A percentile compares a stretch with the other conserved stretches of the same genome.
Conservation (phyloP, 306 rosid genomes). For the Inga oerstediana region DNA sequence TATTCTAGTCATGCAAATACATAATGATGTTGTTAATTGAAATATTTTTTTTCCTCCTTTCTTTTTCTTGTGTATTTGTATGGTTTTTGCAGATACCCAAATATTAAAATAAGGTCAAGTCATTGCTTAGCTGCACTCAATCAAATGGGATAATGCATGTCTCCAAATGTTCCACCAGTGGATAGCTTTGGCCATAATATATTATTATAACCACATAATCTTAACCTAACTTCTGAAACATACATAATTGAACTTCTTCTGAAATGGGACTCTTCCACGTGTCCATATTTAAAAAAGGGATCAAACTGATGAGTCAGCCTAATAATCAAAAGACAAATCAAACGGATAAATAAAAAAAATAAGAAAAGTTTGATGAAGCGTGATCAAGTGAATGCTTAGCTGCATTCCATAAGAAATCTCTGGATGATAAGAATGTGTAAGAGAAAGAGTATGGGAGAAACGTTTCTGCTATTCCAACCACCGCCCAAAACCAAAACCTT, state of each 20-base stretch:
- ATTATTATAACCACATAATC: background rate
- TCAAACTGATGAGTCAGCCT: constrained; percentile 6
- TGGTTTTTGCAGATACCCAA: background rate
- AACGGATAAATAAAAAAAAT: background rate
- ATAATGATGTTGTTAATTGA: background rate
- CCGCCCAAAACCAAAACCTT: constrained; percentile 64
- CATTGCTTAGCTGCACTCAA: constrained; percentile 38
- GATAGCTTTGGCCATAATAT: background rate
- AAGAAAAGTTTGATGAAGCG: constrained; percentile 11
- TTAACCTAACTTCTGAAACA: constrained; percentile 2
- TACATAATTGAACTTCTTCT: constrained; percentile 34
- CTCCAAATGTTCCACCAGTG: background rate
- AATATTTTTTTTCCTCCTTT: background rate
- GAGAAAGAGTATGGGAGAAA: constrained; percentile 52
- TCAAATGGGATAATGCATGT: constrained; percentile 39
- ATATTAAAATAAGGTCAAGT: constrained; percentile 7
- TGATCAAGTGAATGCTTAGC: constrained; percentile 10
- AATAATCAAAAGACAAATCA: constrained; percentile 38
- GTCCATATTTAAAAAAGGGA: background rate
- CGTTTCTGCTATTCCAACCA: constrained; percentile 65
- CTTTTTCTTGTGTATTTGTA: background rate
- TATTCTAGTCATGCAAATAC: background rate
- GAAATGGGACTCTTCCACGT: constrained; percentile 11
- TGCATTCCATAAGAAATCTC: constrained; percentile 36
- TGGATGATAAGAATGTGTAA: constrained; percentile 53